Base-by-base conservation (phyloP, 331 rosid species). In the Acacia pycnantha region DNA sequence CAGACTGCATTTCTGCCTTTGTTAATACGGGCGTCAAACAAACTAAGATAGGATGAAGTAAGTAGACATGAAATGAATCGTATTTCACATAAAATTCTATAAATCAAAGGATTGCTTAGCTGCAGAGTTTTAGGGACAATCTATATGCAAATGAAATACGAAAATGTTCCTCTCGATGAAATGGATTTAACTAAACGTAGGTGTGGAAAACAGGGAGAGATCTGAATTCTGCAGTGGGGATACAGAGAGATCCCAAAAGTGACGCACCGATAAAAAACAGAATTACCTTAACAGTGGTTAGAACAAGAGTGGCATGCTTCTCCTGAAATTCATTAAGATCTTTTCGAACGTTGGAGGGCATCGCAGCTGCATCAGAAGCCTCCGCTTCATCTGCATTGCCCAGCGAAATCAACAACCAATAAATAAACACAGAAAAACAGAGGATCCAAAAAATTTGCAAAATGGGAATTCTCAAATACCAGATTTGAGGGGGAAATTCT, bases 311-410 rank as follows among this genome's bases (percentile, higher is more conserved):
- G 27, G 99, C 99, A 85, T 96, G 99, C 64, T 88, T 89, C 90
- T 96, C 99, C 85, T 96, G 99, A 91, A 97, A 96, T 83, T 92
- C 98, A 70, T 90, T 91, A 84, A 94, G 98, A 91, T 96, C 99
- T 83, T 92, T 94, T 37, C 99, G 82, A 66, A 96, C 95, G 86
- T 96, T 96, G 78, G 97, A 88, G 13, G 81, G 85, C 76, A 90
- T 84, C 29, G 93, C 78, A 1, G 91, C 66, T 56, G 77, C 90
- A 72, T 94, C 95, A 59, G 94, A 81, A 66, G 73, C 90, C 86
- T 88, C 95, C 27, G 90, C 37, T 75, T 82, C 97, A 82, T 94
- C 99, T 96, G 44, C 87, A 85, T 79, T 78, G 56, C 35, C 40
- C 62, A 48, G 22, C 27, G 71, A 76, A 79, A 58, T 69, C 51